Percentiles rank a stretch among this genome's conserved stretches.
phyloP scores from a whole-genome alignment of 2,329 filamentous ascomycete species.

The Truncatella angustata region DNA sequence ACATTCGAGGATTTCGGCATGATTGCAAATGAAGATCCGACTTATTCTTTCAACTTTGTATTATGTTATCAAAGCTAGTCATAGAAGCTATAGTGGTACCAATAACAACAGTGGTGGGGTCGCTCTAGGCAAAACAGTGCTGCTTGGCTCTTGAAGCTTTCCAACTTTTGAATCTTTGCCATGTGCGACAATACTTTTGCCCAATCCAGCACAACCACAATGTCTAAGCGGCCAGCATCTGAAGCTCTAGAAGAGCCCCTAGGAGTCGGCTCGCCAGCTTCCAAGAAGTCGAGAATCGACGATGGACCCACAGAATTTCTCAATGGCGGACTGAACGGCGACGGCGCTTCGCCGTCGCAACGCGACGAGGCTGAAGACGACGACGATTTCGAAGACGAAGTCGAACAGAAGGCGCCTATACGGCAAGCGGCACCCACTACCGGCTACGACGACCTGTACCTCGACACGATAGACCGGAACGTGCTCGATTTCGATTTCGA shows the following conservation, averaged over 20 bases:
- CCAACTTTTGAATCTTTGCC: conserved; percentile 1
- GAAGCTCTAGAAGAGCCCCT: conserved; percentile 58
- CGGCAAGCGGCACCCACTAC: conserved; percentile 77
- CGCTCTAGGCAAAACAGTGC: background rate
- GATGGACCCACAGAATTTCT: conserved; percentile 31
- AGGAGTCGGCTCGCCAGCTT: conserved; percentile 54
- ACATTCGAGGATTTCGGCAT: too few species aligned
- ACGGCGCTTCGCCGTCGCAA: conserved; percentile 20
- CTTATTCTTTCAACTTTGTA: background rate
- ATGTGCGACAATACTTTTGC: conserved; percentile 2
- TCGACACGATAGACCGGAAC: conserved; percentile 92
- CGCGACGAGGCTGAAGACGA: conserved; percentile 31
- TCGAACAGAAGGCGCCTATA: conserved; percentile 41
- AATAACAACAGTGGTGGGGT: background rate
- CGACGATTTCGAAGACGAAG: conserved; percentile 38
- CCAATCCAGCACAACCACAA: conserved; percentile 15
- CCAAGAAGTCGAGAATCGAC: conserved; percentile 56
- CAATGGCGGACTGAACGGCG: conserved; percentile 15
- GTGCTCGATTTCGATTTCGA: conserved; percentile 98
- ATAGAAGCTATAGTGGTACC: background rate
- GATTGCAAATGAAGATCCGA: background rate
- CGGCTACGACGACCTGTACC: conserved; percentile 93
- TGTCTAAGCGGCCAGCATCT: conserved; percentile 58
- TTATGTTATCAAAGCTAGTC: background rate
- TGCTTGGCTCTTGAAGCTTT: background rate